These are phyloP conservation scores for Coffea eugenioides DNA, from an alignment of 257 asterid genomes.

Conservation along the genomic window DNA sequence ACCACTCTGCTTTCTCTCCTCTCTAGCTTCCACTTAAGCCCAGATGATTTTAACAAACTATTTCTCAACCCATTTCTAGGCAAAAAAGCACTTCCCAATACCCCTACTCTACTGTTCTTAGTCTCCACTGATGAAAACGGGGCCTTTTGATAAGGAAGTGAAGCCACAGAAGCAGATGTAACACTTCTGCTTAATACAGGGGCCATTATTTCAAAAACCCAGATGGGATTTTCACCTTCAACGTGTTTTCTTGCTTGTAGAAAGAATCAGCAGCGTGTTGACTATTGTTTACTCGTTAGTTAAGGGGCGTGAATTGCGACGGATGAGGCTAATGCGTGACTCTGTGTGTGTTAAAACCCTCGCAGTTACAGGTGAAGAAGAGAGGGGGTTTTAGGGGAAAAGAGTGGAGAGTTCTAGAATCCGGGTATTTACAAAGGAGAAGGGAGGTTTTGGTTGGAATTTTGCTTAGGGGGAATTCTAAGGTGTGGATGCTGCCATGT, in stretches of 20 bases:
- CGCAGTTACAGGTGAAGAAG: background rate
- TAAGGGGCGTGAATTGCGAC: background rate
- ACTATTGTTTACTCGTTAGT: constrained; percentile 8
- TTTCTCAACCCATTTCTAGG: constrained; percentile 54
- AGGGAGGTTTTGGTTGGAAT: constrained; percentile 31
- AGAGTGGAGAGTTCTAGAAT: constrained; percentile 68
- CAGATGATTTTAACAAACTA: constrained; percentile 48
- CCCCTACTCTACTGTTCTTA: constrained; percentile 33
- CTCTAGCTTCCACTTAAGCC: constrained; percentile 68
- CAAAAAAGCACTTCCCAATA: constrained; percentile 45
- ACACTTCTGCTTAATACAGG: constrained; percentile 79
- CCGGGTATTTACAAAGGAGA: constrained; percentile 3
- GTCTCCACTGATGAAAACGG: constrained; percentile 44
- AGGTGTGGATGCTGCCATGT: constrained; percentile 60
- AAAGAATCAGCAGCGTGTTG: background rate
- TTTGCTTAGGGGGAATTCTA: constrained; percentile 37
- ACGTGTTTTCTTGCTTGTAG: constrained; percentile 6
- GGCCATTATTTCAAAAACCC: constrained; percentile 51
- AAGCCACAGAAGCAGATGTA: constrained; percentile 54
- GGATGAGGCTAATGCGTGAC: constrained; percentile 11
- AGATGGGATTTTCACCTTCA: constrained; percentile 19
- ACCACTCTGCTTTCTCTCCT: constrained; percentile 50
- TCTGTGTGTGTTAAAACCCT: constrained; percentile 14
- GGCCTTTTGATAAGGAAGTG: constrained; percentile 39
- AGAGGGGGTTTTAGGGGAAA: constrained; percentile 48